These are phyloP conservation scores for Hyaloscypha hepaticicola DNA, from an alignment of 495 filamentous ascomycete genomes.

Conservation along the genomic window DNA sequence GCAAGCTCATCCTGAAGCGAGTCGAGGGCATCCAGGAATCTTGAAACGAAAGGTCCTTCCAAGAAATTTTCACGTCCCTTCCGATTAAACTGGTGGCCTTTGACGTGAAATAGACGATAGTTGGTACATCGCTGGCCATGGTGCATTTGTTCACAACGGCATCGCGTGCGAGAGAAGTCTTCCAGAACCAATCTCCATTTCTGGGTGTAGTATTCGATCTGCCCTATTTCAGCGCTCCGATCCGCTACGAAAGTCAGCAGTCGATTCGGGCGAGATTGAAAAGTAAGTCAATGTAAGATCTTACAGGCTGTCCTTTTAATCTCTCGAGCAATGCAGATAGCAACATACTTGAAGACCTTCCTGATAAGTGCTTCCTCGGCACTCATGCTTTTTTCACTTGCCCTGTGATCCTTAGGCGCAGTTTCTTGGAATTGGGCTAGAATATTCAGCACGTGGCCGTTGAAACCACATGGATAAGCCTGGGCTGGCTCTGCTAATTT, in stretches of 20 bases:
- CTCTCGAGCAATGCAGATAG: constrained; percentile 5
- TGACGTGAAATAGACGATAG: background rate
- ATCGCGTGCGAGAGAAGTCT: constrained; percentile 3
- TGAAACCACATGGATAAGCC: background rate
- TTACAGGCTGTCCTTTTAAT: constrained; percentile 2
- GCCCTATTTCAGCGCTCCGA: background rate
- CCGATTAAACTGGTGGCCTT: constrained; percentile 1
- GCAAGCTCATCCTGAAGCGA: constrained; percentile 1
- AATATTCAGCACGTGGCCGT: constrained; percentile 5
- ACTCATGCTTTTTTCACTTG: background rate
- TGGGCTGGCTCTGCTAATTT: constrained; percentile 2
- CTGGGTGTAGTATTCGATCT: constrained; percentile 4
- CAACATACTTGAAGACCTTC: constrained; percentile 8
- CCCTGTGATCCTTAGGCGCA: background rate
- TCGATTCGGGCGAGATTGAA: background rate
- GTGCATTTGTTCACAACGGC: background rate
- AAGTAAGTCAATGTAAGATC: background rate
- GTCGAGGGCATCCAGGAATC: constrained; percentile 1
- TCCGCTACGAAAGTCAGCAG: background rate
- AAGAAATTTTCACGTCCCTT: background rate
- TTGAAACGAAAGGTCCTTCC: constrained; percentile 1
- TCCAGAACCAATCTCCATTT: constrained; percentile 7
- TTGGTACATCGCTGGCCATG: constrained; percentile 1
- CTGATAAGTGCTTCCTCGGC: constrained; percentile 3
- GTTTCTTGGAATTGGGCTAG: constrained; percentile 2